Base-by-base conservation (phyloP, 2,329 filamentous ascomycete species). In the Penicillium thymicola region DNA sequence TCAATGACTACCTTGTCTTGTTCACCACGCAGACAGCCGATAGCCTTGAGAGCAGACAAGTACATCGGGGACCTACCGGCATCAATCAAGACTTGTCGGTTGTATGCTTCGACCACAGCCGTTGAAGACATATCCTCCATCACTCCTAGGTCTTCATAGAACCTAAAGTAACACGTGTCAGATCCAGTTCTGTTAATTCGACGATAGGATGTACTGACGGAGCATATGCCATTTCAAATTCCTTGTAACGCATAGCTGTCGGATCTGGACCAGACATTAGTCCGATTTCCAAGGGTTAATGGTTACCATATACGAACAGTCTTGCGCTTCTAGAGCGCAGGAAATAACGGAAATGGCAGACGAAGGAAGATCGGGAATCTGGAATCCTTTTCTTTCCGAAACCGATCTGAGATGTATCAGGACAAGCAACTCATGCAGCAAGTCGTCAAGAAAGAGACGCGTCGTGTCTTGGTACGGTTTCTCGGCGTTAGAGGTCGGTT, bases 91-190 rank as follows among this genome's bases (percentile, higher is more conserved):
- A 79, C 74, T 72, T 90, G 87, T 34, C 82, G 78, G 25, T 83
- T 77, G 66, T 84, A 89, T 4, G 85, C 83, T 69, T 85, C 88
- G 28, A 79, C 73, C 18, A 90, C 73, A n/a, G 86, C 72, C 1
- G 75, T 66, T 65, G 89, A 84, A 5, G 82, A 79, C 70, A 89
- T 88, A 65, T 88, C 82, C 38, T 81, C 79, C 9, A 85, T 70
- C 14, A 80, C 80, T 23, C 88, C 88, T 23, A 90, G 75, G 60
- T 84, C 82, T 48, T 84, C 82, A 67, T 87, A 88, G 62, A 81
- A 77, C 41, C 79, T 79, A 65, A 11, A 56, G 37, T 37, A 21
- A 21, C 23, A 34, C 6, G n/a, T 36, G 50, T 53, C 30, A 57
- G 54, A 23, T 7, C 11, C 5, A 43, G 14, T 32, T 21, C 14